Evolutionary conservation across 768 basidiomycete species (phyloP).

Genomic region (Fibroporia radiculosa): DNA sequence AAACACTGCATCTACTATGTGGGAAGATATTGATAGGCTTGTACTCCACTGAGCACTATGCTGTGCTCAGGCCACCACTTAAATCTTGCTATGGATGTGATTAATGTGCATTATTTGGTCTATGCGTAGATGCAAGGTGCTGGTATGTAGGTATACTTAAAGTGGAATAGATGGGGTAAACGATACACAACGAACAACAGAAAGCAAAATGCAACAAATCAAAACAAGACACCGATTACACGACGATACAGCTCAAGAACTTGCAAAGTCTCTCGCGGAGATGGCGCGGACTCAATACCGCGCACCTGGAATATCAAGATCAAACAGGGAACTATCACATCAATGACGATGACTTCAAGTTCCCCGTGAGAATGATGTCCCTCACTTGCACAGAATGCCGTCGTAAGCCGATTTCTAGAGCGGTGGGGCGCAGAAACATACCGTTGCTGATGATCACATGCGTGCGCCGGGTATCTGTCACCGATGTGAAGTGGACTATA

Average conservation of each 20-base stretch:
- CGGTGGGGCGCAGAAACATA: conserved; percentile 24
- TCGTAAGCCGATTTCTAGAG: background rate
- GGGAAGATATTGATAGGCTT: too few species aligned
- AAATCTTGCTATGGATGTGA: too few species aligned
- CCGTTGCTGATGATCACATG: conserved; percentile 67
- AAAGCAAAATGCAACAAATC: background rate
- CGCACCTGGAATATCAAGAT: too few species aligned
- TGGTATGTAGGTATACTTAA: too few species aligned
- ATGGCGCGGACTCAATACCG: too few species aligned
- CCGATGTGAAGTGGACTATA: conserved; percentile 71
- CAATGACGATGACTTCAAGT: conserved; percentile 21
- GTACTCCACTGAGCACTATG: too few species aligned
- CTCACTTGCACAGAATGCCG: conserved; percentile 16
- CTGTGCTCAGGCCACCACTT: too few species aligned
- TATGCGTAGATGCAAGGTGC: too few species aligned
- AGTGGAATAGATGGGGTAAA: background rate
- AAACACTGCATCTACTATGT: too few species aligned
- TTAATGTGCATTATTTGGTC: too few species aligned
- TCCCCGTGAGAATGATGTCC: conserved; percentile 24
- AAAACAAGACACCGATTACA: background rate
- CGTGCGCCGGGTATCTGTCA: conserved; percentile 73
- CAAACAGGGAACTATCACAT: conserved; percentile 13
- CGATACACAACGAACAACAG: background rate
- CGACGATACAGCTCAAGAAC: too few species aligned
- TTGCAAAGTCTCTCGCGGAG: too few species aligned